These are phyloP conservation scores for Ceratocystis cubensis DNA, from an alignment of 2,329 filamentous ascomycete genomes.

Conservation along the genomic window DNA sequence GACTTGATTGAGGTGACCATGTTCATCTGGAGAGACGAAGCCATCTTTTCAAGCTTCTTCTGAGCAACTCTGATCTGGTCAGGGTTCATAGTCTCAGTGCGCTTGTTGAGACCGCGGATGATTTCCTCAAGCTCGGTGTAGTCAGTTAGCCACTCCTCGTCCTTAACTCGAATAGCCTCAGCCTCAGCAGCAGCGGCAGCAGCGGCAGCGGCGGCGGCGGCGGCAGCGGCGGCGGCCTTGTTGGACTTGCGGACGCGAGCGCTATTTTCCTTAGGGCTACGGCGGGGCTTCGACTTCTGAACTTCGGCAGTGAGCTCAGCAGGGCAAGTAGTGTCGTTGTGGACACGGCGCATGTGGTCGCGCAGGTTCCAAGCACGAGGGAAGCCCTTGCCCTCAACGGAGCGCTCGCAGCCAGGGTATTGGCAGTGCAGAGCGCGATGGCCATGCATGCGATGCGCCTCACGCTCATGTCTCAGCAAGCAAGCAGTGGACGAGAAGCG, in stretches of 20 bases:
- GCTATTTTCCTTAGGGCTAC: slow-evolving; percentile 11
- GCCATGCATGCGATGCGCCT: slow-evolving; percentile 90
- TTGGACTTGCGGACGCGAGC: slow-evolving; percentile 15
- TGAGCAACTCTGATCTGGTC: slow-evolving; percentile 42
- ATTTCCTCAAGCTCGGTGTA: slow-evolving; percentile 51
- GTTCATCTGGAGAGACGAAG: slow-evolving; percentile 31
- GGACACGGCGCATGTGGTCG: slow-evolving; percentile 95
- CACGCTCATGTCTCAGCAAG: slow-evolving; percentile 84
- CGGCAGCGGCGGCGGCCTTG: slow-evolving; percentile 22
- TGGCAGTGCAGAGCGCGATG: slow-evolving; percentile 87
- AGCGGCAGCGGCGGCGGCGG: slow-evolving; percentile 19
- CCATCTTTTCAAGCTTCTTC: slow-evolving; percentile 40
- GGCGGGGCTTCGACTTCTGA: slow-evolving; percentile 24
- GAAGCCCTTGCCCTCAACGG: slow-evolving; percentile 72
- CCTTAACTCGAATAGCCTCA: slow-evolving; percentile 26
- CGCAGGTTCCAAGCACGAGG: slow-evolving; percentile 90
- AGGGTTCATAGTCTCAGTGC: slow-evolving; percentile 41
- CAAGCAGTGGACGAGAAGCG: slow-evolving; percentile 93
- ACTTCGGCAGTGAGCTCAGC: slow-evolving; percentile 33
- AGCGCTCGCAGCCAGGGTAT: slow-evolving; percentile 76
- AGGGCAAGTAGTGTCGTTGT: slow-evolving; percentile 46
- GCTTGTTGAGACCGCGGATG: slow-evolving; percentile 37
- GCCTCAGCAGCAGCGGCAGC: slow-evolving; percentile 20
- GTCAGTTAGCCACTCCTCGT: slow-evolving; percentile 45
- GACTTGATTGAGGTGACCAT: slow-evolving; percentile 24